phyloP scores from a whole-genome alignment of 2,329 filamentous ascomycete genomes.

The Colletotrichum agaves region DNA sequence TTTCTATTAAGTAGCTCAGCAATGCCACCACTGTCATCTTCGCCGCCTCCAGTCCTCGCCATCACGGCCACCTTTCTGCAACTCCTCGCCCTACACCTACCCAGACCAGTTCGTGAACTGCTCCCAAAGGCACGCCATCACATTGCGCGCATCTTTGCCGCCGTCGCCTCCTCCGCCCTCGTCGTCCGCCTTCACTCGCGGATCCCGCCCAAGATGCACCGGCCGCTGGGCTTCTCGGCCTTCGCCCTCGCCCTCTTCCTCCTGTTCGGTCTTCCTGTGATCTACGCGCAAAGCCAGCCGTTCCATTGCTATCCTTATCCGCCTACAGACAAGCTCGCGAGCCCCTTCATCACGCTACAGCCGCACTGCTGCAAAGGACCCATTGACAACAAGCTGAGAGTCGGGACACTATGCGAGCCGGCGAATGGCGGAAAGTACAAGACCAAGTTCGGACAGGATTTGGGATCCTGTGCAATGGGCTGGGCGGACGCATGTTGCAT shows the following conservation, averaged over 20 bases:
- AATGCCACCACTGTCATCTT: constrained; percentile 18
- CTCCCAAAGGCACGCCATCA: constrained; percentile 17
- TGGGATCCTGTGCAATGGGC: constrained; percentile 35
- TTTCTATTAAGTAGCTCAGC: constrained; percentile 15
- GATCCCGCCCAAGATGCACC: constrained; percentile 32
- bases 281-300: constrained; percentile 31
- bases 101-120: constrained; percentile 26
- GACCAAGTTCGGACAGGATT: constrained; percentile 36
- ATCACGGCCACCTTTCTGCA: constrained; percentile 33
- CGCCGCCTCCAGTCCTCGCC: constrained; percentile 34
- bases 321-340: constrained; percentile 18
- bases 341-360: constrained; percentile 28
- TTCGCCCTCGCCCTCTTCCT: constrained; percentile 15
- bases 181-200: constrained; percentile 22
- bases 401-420: constrained; percentile 25
- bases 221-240: constrained; percentile 28
- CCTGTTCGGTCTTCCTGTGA: constrained; percentile 28
- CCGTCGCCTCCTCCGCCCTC: constrained; percentile 14
- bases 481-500: constrained; percentile 36
- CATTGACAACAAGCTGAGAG: constrained; percentile 26
- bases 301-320: constrained; percentile 37
- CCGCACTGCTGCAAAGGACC: constrained; percentile 34
- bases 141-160: not conserved
- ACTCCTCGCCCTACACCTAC: constrained; percentile 30
- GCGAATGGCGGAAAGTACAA: constrained; percentile 30